Evolutionary conservation across 2,329 filamentous ascomycete species (phyloP), one percentile per base, ranked within the genome.

Genomic region (Lachnellula hyalina): DNA sequence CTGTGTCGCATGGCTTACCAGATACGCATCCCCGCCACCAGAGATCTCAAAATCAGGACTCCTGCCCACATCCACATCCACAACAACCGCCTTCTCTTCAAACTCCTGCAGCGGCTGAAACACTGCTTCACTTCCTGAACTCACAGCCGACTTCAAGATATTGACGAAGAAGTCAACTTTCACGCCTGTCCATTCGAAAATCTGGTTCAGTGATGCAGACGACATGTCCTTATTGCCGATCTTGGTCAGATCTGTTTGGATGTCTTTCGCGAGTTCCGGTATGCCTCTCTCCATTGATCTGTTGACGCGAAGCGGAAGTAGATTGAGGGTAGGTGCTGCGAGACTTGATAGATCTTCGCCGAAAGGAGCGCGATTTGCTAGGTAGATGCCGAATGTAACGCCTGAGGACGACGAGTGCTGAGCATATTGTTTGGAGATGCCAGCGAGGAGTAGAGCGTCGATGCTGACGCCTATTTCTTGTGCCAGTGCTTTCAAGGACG

Each of bases 81-180:
- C 51, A 9, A 58, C 56, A 32, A 58, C 41, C 1, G 52, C 51
- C 35, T 52, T 58, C 17, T 51, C 52, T 3, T 44, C 35, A 21
- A 59, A 38, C 40, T 52, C 52, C 19, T 57, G 56, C 3, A 60
- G 38, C 6, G 48, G n/a, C 17, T 36, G 45, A 53, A 59, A 63
- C 5, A 45, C 53, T n/a, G 17, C 25, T 15, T 55, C 34, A n/a
- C 45, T 50, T 21, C 17, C 15, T 3, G 44, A 12, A 38, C 12
- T 47, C 12, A 41, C 25, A 2, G 53, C 36, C 47, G 53, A 45
- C 45, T 66, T 83, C 17, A 96, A 70, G 61, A 96, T 94, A 68
- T 96, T 96, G 63, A 96, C 83, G 72, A 89, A 93, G 0, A 80
- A 84, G 62, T 88, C 80, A 1, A 96, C 70, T 52, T 71, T 75